These are phyloP conservation scores for Penicillium arizonense DNA, from an alignment of 495 filamentous ascomycete species.

Conservation along the genomic window DNA sequence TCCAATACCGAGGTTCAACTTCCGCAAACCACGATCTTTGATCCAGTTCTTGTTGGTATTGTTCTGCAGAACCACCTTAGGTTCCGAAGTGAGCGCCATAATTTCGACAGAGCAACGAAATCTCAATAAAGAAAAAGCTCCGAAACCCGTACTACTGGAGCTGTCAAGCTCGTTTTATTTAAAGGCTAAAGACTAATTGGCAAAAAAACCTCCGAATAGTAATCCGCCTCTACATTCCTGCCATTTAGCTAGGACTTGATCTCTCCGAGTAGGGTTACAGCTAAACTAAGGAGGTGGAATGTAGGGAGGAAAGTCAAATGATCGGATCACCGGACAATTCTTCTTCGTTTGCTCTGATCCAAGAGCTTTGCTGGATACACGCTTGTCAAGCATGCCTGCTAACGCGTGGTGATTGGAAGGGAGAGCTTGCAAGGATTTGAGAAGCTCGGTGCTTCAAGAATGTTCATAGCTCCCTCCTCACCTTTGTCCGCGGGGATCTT, in stretches of 20 bases:
- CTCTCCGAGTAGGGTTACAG: constrained; percentile 13
- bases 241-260: constrained; percentile 8
- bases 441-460: constrained; percentile 5
- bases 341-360: background rate
- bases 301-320: constrained; percentile 15
- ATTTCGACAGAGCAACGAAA: background rate
- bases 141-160: background rate
- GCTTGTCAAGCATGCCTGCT: constrained; percentile 6
- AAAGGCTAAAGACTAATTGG: constrained; percentile 1
- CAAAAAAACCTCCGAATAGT: constrained; percentile 13
- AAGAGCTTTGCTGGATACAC: background rate
- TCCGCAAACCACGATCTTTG: constrained; percentile 18
- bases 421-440: background rate
- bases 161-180: constrained; percentile 11
- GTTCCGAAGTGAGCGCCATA: background rate
- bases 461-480: constrained; percentile 5
- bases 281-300: constrained; percentile 14
- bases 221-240: constrained; percentile 16
- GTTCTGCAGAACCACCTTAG: constrained; percentile 3
- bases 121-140: background rate
- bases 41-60: constrained; percentile 13
- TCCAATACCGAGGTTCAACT: constrained; percentile 24
- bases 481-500: constrained; percentile 3
- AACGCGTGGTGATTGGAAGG: constrained; percentile 2
- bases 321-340: constrained; percentile 13